Evolutionary conservation across 306 rosid species (phyloP), one percentile per base, ranked within the genome.

Genomic region (Herpetospermum pedunculosum): DNA sequence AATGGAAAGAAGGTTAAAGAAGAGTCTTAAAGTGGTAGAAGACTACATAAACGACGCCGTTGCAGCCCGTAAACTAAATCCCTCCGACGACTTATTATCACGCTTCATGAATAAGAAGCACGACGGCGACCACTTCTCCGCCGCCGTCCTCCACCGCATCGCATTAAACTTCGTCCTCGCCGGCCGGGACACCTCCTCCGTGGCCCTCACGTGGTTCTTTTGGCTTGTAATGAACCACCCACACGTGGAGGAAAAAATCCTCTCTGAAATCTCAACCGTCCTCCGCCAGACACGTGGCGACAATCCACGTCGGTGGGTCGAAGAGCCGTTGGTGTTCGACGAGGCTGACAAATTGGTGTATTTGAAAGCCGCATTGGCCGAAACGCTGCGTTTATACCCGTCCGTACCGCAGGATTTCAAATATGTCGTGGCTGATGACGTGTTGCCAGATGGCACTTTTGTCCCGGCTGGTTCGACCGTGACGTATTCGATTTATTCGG

Each of bases 171-270:
- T 94, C 79, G 86, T 94, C 77, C 96, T 94, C 63, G 98, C 98
- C 53, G 98, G 98, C 1, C 87, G 98, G 18, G 98, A 94, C 89
- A 94, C 98, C 3, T 91, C 98, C 0, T 94, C 98, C 0, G 98
- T 94, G 34, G 98, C 98, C 0, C 88, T 94, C 46, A 86, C 92
- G 80, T 94, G 98, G 98, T 91, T 94, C 84, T 94, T 94, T 85
- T 86, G 89, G 92, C 94, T 94, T n/a, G 79, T 94, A 50, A 87
- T 88, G 87, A 83, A 84, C 83, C 82, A 88, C 76, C 94, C 94
- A 0, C 23, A 5, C 1, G 79, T 91, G 3, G 98, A 94, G 64
- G 76, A 78, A n/a, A 87, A 78, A 46, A 89, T 94, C 77, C 0
- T 94, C 65, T 4, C 9, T 1, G 98, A 94, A 65, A 52, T 91